Evolutionary conservation across 257 asterid genomes (phyloP), one percentile per base, ranked within the genome.

Genomic region (Verbascum thapsus): DNA sequence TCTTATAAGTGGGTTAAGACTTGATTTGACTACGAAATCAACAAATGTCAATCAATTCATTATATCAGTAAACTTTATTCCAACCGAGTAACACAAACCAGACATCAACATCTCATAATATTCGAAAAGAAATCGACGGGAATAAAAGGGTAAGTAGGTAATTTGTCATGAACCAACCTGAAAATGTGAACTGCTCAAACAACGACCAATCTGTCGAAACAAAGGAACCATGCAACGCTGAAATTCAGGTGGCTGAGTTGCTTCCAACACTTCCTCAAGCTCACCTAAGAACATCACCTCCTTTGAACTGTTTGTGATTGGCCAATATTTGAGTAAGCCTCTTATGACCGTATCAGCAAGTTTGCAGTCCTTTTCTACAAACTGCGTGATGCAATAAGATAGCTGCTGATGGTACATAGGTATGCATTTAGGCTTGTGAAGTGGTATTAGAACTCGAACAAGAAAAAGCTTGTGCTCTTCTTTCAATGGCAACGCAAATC

Each of bases 381-480:
- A 72, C 43, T 66, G 77, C 0, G 73, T 72, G 17, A 72, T 45
- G 42, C 73, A 72, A 41, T 72, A 72, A 0, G 69, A 59, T 10
- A 72, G 77, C 58, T 66, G 77, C 47, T 72, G 77, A 47, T 66
- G 73, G 22, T 72, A 72, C 61, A 35, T 43, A 32, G 77, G 44
- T 4, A 72, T 49, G 38, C 77, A 43, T 54, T 66, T 72, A 2
- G 77, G 77, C 34, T 72, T 66, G 69, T 88, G 95, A 62, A 83
- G 90, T 8, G 96, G 96, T 67, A 88, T 86, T 34, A 88, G 84
- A 17, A 76, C 86, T 10, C 92, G 81, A 10, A 82, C 85, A 5
- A 83, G 95, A 70, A 85, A 88, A 50, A 86, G 80, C 40, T 85
- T 85, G 78, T 88, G 96, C 68, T 86, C 92, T 65, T 88, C 96